phyloP scores from a whole-genome alignment of 352 stramenopile genomes.

The Phytophthora rubi region DNA sequence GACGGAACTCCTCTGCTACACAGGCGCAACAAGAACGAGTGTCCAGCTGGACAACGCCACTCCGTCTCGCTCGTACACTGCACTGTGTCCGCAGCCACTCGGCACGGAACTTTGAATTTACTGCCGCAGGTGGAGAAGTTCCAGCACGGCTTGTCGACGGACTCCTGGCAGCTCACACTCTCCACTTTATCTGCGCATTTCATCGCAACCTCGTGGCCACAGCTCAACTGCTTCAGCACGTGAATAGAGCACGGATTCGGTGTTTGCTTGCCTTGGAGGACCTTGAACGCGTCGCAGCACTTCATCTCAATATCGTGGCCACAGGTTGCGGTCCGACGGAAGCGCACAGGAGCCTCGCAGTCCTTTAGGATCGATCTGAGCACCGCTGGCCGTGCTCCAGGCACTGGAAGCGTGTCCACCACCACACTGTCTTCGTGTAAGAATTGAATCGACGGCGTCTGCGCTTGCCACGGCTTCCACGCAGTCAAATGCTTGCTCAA shows the following conservation, averaged over 20 bases:
- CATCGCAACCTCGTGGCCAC: conserved; percentile 48
- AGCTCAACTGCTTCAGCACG: conserved; percentile 45
- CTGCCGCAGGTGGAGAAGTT: conserved; percentile 53
- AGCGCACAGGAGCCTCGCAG: conserved; percentile 47
- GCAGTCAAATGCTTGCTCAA: conserved; percentile 27
- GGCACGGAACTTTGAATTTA: conserved; percentile 39
- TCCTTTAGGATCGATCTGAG: conserved; percentile 41
- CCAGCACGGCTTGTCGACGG: conserved; percentile 62
- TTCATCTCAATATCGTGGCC: conserved; percentile 67
- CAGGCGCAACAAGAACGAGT: conserved; percentile 48
- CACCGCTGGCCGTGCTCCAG: conserved; percentile 26
- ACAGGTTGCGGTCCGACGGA: conserved; percentile 48
- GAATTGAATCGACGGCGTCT: conserved; percentile 23
- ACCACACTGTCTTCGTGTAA: conserved; percentile 48
- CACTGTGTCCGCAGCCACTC: conserved; percentile 25
- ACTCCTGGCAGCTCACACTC: conserved; percentile 40
- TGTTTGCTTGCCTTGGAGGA: conserved; percentile 29
- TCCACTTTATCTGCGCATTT: conserved; percentile 47
- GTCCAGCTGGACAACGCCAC: conserved; percentile 51
- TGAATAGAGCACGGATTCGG: conserved; percentile 30
- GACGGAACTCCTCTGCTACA: conserved; percentile 59
- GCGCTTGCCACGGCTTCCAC: conserved; percentile 61
- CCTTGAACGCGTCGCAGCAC: conserved; percentile 55
- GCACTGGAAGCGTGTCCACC: conserved; percentile 42
- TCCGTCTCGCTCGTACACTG: conserved; percentile 44